Evolutionary conservation across 1,284 basidiomycete genomes (phyloP).

Genomic region (Cutaneotrichosporon sp.): DNA sequence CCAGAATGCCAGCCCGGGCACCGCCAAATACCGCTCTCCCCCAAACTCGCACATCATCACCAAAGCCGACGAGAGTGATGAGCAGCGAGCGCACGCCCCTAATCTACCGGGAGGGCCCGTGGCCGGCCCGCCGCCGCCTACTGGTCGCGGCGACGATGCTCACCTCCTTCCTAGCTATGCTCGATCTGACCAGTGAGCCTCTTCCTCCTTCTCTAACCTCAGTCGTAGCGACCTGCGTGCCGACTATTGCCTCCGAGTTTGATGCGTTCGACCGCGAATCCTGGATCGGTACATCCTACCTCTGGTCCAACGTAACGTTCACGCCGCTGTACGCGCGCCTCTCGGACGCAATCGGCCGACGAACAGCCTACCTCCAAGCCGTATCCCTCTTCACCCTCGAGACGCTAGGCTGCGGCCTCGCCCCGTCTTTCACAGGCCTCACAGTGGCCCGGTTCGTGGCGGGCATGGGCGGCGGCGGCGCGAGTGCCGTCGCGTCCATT

Average conservation of each 20-base stretch:
- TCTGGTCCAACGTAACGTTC: slow-evolving; percentile 37
- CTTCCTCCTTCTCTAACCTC: neutral
- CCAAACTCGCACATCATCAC: neutral
- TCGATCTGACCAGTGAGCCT: slow-evolving; percentile 32
- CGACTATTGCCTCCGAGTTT: slow-evolving; percentile 35
- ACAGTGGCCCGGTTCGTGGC: slow-evolving; percentile 34
- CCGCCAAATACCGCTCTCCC: too few relatives aligned
- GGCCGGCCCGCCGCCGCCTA: slow-evolving; percentile 21
- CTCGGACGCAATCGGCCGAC: slow-evolving; percentile 33
- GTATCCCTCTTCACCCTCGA: slow-evolving; percentile 34
- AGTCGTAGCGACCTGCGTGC: slow-evolving; percentile 39
- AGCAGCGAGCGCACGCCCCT: slow-evolving; percentile 23
- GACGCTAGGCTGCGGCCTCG: slow-evolving; percentile 29
- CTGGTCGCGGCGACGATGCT: slow-evolving; percentile 31
- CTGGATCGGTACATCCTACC: slow-evolving; percentile 41
- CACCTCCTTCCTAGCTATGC: slow-evolving; percentile 29
- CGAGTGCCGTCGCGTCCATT: slow-evolving; percentile 43
- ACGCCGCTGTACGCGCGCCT: slow-evolving; percentile 38
- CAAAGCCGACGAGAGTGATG: neutral
- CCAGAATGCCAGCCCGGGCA: too few relatives aligned
- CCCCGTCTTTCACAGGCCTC: slow-evolving; percentile 22
- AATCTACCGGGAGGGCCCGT: slow-evolving; percentile 7
- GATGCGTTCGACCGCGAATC: slow-evolving; percentile 32
- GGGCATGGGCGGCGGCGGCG: slow-evolving; percentile 39
- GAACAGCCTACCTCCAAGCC: slow-evolving; percentile 30